phyloP scores from a whole-genome alignment of 2,329 filamentous ascomycete species.

The Penicillium brevicompactum region DNA sequence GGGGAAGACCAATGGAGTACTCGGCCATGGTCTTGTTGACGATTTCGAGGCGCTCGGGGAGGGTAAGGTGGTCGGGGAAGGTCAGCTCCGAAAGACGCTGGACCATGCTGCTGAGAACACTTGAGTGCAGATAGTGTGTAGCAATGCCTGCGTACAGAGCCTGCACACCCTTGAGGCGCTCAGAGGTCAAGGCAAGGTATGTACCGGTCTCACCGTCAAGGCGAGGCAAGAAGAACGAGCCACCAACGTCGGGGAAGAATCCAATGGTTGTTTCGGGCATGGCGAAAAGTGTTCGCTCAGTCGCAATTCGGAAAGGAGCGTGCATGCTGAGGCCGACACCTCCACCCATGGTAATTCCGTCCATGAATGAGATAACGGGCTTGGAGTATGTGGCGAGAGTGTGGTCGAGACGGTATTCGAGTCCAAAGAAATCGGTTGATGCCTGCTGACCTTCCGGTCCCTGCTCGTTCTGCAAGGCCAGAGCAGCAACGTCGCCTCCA shows the following conservation, averaged over 20 bases:
- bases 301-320: constrained; percentile 94
- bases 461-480: constrained; percentile 72
- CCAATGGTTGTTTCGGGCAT: constrained; percentile 99
- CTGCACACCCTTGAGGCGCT: constrained; percentile 78
- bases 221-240: constrained; percentile 90
- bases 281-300: constrained; percentile 91
- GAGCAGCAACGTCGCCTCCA: constrained; percentile 82
- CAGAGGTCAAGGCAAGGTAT: constrained; percentile 90
- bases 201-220: constrained; percentile 86
- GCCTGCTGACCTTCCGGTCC: constrained; percentile 70
- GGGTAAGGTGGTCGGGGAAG: constrained; percentile 75
- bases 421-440: constrained; percentile 83
- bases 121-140: constrained; percentile 95
- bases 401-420: constrained; percentile 96
- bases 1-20: constrained; percentile 80
- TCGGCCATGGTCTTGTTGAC: constrained; percentile 91
- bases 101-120: constrained; percentile 77
- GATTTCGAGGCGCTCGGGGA: constrained; percentile 65
- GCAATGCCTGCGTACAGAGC: constrained; percentile 89
- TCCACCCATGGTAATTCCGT: constrained; percentile 97
- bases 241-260: constrained; percentile 98
- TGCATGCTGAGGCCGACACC: constrained; percentile 93
- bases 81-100: constrained; percentile 83
- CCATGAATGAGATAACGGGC: constrained; percentile 93
- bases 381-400: constrained; percentile 91